Evolutionary conservation across 2,329 filamentous ascomycete species (phyloP).

Genomic region (Aschersonia sp.): DNA sequence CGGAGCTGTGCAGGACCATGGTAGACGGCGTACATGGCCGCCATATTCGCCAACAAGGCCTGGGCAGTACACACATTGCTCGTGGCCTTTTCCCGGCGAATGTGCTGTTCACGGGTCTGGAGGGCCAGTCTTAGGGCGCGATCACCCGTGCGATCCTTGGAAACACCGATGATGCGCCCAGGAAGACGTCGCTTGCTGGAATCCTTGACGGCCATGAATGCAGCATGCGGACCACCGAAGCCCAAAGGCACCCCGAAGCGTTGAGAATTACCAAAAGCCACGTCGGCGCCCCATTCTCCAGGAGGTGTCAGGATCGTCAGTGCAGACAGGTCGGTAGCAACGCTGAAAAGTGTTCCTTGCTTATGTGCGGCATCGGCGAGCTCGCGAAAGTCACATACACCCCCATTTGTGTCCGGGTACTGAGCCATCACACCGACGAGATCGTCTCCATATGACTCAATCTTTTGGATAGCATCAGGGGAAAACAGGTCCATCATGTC

Average conservation of each 20-base stretch:
- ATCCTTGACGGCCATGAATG: slow-evolving; percentile 85
- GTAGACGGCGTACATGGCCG: slow-evolving; percentile 84
- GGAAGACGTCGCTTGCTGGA: slow-evolving; percentile 92
- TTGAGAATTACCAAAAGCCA: slow-evolving; percentile 87
- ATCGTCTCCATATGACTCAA: slow-evolving; percentile 64
- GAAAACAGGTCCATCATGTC: slow-evolving; percentile 57
- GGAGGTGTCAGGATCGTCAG: slow-evolving; percentile 79
- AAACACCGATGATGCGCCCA: slow-evolving; percentile 77
- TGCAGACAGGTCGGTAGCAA: slow-evolving; percentile 78
- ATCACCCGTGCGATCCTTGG: slow-evolving; percentile 75
- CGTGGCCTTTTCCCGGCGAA: slow-evolving; percentile 88
- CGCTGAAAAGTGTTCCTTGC: slow-evolving; percentile 65
- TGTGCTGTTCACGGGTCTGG: slow-evolving; percentile 92
- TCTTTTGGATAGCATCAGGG: slow-evolving; percentile 41
- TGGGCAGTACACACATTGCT: slow-evolving; percentile 97
- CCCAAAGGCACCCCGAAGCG: slow-evolving; percentile 85
- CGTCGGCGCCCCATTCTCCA: slow-evolving; percentile 87
- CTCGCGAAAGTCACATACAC: slow-evolving; percentile 57
- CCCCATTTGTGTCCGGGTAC: slow-evolving; percentile 81
- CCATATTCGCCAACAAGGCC: slow-evolving; percentile 89
- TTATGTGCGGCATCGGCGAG: slow-evolving; percentile 68
- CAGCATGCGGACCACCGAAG: slow-evolving; percentile 87
- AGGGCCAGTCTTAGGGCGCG: slow-evolving; percentile 71
- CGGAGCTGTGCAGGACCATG: slow-evolving; percentile 76
- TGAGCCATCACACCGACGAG: slow-evolving; percentile 85